Base-by-base conservation (phyloP, 2,329 filamentous ascomycete genomes). In the Tolypocladium ophioglossoides region DNA sequence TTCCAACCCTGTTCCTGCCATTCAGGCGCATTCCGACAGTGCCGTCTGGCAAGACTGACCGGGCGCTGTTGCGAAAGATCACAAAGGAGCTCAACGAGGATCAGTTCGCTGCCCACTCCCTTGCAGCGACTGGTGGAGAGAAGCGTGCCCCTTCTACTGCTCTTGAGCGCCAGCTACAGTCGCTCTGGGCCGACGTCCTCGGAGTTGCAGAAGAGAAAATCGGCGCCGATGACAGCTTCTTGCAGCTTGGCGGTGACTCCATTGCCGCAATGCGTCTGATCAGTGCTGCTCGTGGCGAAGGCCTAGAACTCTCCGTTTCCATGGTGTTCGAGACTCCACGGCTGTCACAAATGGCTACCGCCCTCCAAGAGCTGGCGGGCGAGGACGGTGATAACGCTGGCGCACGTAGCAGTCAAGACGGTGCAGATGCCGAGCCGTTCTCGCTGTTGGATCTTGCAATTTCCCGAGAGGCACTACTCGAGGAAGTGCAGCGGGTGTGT, bases 171-270 rank as follows among this genome's bases (percentile, higher is more conserved):
- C 22, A 39, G 18, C 24, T 51, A 0, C 49, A 51, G 7, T 38
- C 12, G 16, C 27, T 54, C 0, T 55, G 51, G 56, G 24, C 46
- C 2, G 20, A 49, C 14, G 51, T 52, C 20, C 52, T 54, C 3
- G 44, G 40, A 9, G 20, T 56, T 11, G 18, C 22, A 10, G 22
- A 10, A 4, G 30, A 32, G n/a, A 39, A 18, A 10, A 50, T 56
- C 2, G 41, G 35, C 8, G 50, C 54, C 16, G 54, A 58, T 50
- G 52, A 56, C n/a, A 56, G 38, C 52, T 58, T 56, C 18, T 22
- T 58, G 4, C 14, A 41, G 9, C 48, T 56, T 22, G 56, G 56
- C 4, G 56, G 56, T 18, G 56, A 58, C 37, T 58, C 55, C 11
- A 53, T 58, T n/a, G 38, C 51, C 24, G 54, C 56, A 22, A 58